These are phyloP conservation scores for Calocybe indica DNA, from an alignment of 768 basidiomycete genomes.

Conservation along the genomic window DNA sequence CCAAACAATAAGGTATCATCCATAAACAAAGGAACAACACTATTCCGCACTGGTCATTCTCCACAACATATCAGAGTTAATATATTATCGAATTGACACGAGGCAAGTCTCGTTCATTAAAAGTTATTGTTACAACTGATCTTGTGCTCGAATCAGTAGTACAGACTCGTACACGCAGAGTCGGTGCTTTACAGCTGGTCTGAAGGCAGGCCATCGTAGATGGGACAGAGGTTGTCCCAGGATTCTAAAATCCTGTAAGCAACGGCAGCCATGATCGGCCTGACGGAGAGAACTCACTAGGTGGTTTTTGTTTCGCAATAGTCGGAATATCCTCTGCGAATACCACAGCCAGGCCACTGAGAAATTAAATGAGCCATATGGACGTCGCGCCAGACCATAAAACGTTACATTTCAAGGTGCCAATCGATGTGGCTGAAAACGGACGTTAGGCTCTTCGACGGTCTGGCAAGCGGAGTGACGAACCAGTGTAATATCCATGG, in stretches of 20 bases:
- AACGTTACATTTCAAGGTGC: constrained; percentile 34
- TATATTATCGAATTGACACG: no score
- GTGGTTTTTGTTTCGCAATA: constrained; percentile 11
- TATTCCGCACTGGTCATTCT: no score
- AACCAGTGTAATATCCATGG: constrained; percentile 39
- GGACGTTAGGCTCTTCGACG: background rate
- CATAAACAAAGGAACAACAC: no score
- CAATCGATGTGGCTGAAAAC: constrained; percentile 35
- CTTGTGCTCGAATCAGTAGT: no score
- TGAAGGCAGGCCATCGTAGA: constrained; percentile 2
- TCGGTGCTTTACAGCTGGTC: background rate
- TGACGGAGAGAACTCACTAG: constrained; percentile 13
- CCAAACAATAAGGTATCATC: no score
- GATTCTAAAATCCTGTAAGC: background rate
- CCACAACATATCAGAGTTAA: no score
- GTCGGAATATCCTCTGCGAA: constrained; percentile 27
- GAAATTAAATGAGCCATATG: background rate
- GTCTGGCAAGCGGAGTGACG: constrained; percentile 2
- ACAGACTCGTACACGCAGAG: no score
- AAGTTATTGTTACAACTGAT: no score
- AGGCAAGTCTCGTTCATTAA: no score
- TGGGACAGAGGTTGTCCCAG: constrained; percentile 5
- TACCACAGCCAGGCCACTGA: constrained; percentile 24
- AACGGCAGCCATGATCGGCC: background rate
- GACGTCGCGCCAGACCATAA: background rate